Evolutionary conservation across 2,329 filamentous ascomycete species (phyloP), one percentile per base, ranked within the genome.

Genomic region (Zarea fungicola): DNA sequence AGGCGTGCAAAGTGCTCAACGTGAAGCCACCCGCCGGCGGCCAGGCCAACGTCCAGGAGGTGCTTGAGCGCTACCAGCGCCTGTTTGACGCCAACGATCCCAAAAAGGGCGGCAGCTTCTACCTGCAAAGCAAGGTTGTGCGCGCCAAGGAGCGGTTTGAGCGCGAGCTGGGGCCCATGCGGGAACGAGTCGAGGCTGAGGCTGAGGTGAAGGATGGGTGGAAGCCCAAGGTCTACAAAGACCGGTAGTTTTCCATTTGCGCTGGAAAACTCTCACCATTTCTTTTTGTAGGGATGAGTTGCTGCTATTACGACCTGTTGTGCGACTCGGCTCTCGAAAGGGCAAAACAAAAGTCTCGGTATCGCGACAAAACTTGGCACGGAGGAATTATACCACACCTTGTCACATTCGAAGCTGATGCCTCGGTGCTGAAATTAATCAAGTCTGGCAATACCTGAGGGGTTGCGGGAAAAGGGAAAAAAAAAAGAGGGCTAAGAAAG

Each of bases 1-100:
- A 99, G 76, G 93, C 93, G 47, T 97, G 90, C 80, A 89, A 90
- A 71, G 96, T 99, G 63, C 80, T 99, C 55, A 95, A 99, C 67
- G 90, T 99, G 58, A 89, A 92, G 67, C 89, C 91, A 31, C 91
- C 92, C 1, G 57, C 63, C 18, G 80, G 77, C 53, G 89, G 88
- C 39, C 78, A 89, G 64, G 78, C 85, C 52, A 87, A 91, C 64
- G 74, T 91, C 65, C 87, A 91, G 60, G 78, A 85, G 56, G 83
- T 96, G 48, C 84, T 87, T 70, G 83, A 86, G 58, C 80, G 90
- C 47, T 99, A 97, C 77, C 97, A 97, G 80, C 83, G 85, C 56
- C 74, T 99, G 41, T 99, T 96, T 65, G 93, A 99, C 69, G 74
- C 81, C 59, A 99, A 99, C 72, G 88, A 99, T 56, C 92, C 93